Conservation (phyloP, 495 filamentous ascomycete species). For the Aspergillus funiculosus region DNA sequence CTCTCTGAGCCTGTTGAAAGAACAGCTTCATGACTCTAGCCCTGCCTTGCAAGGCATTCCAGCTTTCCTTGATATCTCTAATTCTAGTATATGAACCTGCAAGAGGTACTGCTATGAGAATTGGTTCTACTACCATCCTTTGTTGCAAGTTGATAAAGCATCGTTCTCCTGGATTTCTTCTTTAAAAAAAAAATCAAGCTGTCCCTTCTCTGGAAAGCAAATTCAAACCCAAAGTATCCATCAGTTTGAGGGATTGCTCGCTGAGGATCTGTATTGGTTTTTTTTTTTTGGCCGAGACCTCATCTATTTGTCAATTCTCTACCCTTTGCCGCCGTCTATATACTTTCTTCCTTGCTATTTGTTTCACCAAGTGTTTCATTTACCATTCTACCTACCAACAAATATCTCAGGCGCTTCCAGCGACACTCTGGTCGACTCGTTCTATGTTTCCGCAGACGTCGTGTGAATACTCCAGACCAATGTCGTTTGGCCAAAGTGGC, state of each 20-base stretch:
- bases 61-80: slow-evolving; percentile 26
- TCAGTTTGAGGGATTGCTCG: no score
- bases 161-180: background rate
- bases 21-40: slow-evolving; percentile 24
- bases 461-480: slow-evolving; percentile 18
- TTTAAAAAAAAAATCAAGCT: background rate
- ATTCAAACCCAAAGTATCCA: no score
- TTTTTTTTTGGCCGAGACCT: background rate
- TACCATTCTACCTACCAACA: slow-evolving; percentile 15
- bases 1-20: slow-evolving; percentile 39
- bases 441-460: slow-evolving; percentile 21
- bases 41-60: slow-evolving; percentile 40
- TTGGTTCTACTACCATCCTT: background rate
- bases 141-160: background rate
- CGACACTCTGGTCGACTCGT: slow-evolving; percentile 14
- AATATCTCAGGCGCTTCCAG: slow-evolving; percentile 9
- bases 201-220: no score
- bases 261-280: no score
- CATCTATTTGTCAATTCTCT: slow-evolving; percentile 3
- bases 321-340: slow-evolving; percentile 11
- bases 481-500: slow-evolving; percentile 24
- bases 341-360: slow-evolving; percentile 6
- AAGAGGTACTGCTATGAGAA: slow-evolving; percentile 10
- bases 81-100: slow-evolving; percentile 21
- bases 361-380: slow-evolving; percentile 27